Evolutionary conservation across 192 early-diverging fungal genomes (phyloP).

Genomic region (Chytriomyces confervae): DNA sequence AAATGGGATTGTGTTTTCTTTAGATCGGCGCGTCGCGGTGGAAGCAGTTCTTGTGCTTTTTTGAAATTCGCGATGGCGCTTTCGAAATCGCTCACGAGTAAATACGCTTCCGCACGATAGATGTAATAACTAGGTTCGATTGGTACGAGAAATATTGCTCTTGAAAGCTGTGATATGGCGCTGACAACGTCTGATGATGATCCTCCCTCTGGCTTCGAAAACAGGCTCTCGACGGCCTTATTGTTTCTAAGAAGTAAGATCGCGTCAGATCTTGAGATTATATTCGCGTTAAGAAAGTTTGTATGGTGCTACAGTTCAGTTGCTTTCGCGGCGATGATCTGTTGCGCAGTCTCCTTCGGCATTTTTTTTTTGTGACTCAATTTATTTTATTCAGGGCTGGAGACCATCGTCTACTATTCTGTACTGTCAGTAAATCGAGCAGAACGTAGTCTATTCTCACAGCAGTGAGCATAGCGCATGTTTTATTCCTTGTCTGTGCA

Average conservation of each 20-base stretch:
- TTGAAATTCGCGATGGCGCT: slow-evolving; percentile 48
- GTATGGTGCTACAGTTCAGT: too few species aligned
- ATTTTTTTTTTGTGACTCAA: too few species aligned
- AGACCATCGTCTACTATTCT: too few species aligned
- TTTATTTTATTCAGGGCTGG: too few species aligned
- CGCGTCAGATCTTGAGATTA: background rate
- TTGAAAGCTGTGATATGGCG: slow-evolving; percentile 44
- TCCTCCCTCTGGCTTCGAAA: background rate
- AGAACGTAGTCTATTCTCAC: too few species aligned
- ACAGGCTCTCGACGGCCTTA: slow-evolving; percentile 9
- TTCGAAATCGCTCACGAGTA: slow-evolving; percentile 45
- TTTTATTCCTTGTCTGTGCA: too few species aligned
- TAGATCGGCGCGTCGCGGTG: background rate
- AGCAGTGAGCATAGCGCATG: too few species aligned
- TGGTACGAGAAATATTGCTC: slow-evolving; percentile 47
- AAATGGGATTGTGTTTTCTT: background rate
- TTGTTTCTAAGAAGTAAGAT: slow-evolving; percentile 19
- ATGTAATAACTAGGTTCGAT: slow-evolving; percentile 49
- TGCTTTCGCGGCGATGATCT: too few species aligned
- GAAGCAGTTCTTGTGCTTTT: slow-evolving; percentile 12
- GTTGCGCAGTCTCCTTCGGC: too few species aligned
- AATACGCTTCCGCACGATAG: slow-evolving; percentile 49
- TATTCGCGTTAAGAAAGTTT: too few species aligned
- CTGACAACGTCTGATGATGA: slow-evolving; percentile 7
- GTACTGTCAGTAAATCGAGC: too few species aligned